Conservation (phyloP, 139 green algal species). For the Volvox africanus region DNA sequence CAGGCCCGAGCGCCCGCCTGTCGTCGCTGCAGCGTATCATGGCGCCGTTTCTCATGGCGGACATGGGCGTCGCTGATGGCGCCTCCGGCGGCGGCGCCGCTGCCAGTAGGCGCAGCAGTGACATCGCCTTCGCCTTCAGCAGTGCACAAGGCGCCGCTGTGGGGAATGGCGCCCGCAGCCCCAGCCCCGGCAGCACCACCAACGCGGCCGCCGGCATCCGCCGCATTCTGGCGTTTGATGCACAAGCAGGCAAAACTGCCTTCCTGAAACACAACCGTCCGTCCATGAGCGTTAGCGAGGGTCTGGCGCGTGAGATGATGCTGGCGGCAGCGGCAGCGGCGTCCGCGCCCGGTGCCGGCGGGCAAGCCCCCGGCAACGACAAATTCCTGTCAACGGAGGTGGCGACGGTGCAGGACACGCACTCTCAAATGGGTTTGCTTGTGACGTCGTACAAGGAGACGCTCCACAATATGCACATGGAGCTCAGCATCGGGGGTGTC, state of each 20-base stretch:
- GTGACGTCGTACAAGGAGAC: slow-evolving; percentile 44
- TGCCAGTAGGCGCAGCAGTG: background rate
- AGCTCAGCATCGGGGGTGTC: slow-evolving; percentile 22
- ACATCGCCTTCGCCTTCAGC: background rate
- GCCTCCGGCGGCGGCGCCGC: background rate
- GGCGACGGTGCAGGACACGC: slow-evolving; percentile 44
- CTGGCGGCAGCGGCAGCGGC: slow-evolving; percentile 23
- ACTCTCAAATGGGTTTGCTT: slow-evolving; percentile 43
- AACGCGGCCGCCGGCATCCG: background rate
- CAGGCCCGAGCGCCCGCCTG: slow-evolving; percentile 19
- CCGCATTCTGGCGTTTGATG: slow-evolving; percentile 30
- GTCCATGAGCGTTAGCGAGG: slow-evolving; percentile 27
- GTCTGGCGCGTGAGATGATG: slow-evolving; percentile 37
- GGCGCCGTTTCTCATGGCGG: slow-evolving; percentile 41
- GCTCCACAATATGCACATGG: slow-evolving; percentile 43
- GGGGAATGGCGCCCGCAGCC: background rate
- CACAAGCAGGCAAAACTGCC: background rate
- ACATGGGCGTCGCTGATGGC: background rate
- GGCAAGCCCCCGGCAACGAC: background rate
- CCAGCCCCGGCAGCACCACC: background rate
- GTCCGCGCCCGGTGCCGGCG: background rate
- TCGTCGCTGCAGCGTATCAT: slow-evolving; percentile 46
- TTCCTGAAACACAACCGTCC: background rate
- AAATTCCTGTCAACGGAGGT: slow-evolving; percentile 37
- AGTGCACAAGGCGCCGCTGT: background rate